A percentile compares a stretch with the other conserved stretches of the same genome.
Evolutionary conservation across 2,329 filamentous ascomycete genomes (phyloP).

Genomic region (Cadophora luteo-olivacea): DNA sequence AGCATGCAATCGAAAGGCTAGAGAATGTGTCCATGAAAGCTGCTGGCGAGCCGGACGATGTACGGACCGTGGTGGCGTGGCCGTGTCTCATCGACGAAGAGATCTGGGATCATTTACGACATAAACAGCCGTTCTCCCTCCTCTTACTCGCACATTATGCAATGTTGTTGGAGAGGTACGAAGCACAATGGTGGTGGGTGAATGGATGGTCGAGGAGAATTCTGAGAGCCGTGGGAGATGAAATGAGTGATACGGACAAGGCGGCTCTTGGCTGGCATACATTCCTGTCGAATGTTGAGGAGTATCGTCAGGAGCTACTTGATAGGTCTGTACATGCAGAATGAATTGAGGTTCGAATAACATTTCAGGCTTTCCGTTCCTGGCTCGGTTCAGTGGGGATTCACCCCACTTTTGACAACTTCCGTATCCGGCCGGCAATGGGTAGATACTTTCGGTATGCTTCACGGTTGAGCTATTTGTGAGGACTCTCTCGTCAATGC

Average conservation of each 20-base stretch:
- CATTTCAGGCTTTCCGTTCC: background rate
- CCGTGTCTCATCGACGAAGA: slow-evolving; percentile 11
- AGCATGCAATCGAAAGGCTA: background rate
- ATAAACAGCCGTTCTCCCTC: background rate
- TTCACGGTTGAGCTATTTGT: too few species aligned
- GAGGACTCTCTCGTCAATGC: too few species aligned
- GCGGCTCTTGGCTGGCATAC: background rate
- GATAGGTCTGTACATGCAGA: background rate
- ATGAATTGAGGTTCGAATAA: background rate
- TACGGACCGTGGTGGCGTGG: background rate
- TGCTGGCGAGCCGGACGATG: background rate
- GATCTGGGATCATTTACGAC: background rate
- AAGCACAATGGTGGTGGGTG: slow-evolving; percentile 14
- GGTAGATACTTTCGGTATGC: background rate
- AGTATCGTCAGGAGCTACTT: background rate
- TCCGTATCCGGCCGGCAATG: background rate
- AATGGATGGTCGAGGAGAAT: slow-evolving; percentile 12
- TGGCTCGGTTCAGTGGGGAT: background rate
- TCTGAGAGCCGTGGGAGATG: background rate
- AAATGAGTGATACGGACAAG: slow-evolving; percentile 1
- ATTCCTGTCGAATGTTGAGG: background rate
- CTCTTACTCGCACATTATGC: slow-evolving; percentile 8
- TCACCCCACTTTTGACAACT: background rate
- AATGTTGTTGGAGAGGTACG: slow-evolving; percentile 11
- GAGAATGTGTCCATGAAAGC: background rate